Evolutionary conservation across 805 yeast species (phyloP).

Genomic region (Clavispora fructus): DNA sequence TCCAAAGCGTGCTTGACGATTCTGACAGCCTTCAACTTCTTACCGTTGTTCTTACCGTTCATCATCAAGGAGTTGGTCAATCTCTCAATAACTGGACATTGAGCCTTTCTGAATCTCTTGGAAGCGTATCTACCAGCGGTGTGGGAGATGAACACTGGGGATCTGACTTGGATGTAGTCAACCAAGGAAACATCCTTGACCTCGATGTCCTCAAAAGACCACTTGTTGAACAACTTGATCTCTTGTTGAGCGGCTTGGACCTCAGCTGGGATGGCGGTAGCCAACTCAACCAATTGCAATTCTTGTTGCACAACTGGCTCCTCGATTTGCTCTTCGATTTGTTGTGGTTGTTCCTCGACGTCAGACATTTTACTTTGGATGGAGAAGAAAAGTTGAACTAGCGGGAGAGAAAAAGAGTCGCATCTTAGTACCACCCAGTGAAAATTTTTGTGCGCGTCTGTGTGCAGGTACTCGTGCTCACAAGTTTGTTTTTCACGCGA

Average conservation of each 20-base stretch:
- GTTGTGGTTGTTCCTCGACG: slow-evolving; percentile 56
- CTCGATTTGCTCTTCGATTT: slow-evolving; percentile 35
- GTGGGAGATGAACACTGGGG: slow-evolving; percentile 97
- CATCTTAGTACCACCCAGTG: background rate
- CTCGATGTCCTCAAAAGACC: slow-evolving; percentile 97
- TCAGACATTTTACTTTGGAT: slow-evolving; percentile 64
- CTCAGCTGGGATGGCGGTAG: slow-evolving; percentile 95
- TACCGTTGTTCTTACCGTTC: slow-evolving; percentile 99
- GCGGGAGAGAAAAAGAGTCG: slow-evolving; percentile 2
- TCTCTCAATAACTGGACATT: slow-evolving; percentile 99
- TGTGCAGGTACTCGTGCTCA: slow-evolving; percentile 16
- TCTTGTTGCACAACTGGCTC: slow-evolving; percentile 83
- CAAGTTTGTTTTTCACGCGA: slow-evolving; percentile 4
- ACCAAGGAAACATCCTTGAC: slow-evolving; percentile 96
- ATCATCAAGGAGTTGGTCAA: slow-evolving; percentile 99
- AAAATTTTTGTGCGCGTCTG: slow-evolving; percentile 11
- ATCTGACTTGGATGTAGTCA: slow-evolving; percentile 97
- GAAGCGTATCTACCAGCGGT: slow-evolving; percentile 99
- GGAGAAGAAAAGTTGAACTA: slow-evolving; percentile 8
- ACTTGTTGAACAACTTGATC: slow-evolving; percentile 98
- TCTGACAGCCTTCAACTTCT: slow-evolving; percentile 99
- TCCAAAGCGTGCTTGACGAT: slow-evolving; percentile 99
- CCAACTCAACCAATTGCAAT: slow-evolving; percentile 76
- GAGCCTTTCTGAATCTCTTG: slow-evolving; percentile 99
- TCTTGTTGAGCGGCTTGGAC: slow-evolving; percentile 94